Base-by-base conservation (phyloP, 257 asterid species). In the Solanum acaule region DNA sequence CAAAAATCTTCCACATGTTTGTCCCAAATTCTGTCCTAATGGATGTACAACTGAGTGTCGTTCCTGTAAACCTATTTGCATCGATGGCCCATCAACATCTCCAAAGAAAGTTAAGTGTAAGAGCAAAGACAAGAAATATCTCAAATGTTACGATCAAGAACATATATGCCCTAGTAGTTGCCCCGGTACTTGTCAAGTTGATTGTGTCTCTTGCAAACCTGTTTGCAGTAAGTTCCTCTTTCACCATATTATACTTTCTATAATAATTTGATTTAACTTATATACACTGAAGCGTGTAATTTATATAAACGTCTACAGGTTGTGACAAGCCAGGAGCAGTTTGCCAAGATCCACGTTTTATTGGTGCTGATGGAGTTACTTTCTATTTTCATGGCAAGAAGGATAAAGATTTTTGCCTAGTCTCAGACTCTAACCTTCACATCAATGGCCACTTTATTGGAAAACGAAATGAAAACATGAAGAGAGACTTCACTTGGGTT, bases 331-430 rank as follows among this genome's bases (percentile, higher is more conserved):
- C 97, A 0, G 98, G 96, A 61, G 95, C 97, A 3, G 95, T 95
- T 6, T 95, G 97, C 91, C 94, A 95, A 85, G 98, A 95, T 85
- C 98, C 98, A 4, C 94, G 95, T 33, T 95, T 95, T 90, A 91
- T 95, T 20, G 98, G 98, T 6, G 97, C 93, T 16, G 98, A 95
- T 75, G 98, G 98, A 76, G 81, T 93, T 88, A 92, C 96, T 1
- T 95, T 95, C 91, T 95, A 93, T 11, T 95, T 95, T 90, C 98
- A 95, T 42, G 96, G 98, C 68, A 91, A 90, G 44, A 94, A 92
- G 79, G 93, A 92, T 29, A 79, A 20, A 68, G 90, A 92, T 42
- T 95, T 92, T 87, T 93, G 96, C 91, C 89, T 95, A 1, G 94
- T 95, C 2, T 90, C 96, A 11, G 92, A 94, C 2, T 86, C 92